Evolutionary conservation across 208 protist genomes (phyloP).

Genomic region (Porcisia hertigi): DNA sequence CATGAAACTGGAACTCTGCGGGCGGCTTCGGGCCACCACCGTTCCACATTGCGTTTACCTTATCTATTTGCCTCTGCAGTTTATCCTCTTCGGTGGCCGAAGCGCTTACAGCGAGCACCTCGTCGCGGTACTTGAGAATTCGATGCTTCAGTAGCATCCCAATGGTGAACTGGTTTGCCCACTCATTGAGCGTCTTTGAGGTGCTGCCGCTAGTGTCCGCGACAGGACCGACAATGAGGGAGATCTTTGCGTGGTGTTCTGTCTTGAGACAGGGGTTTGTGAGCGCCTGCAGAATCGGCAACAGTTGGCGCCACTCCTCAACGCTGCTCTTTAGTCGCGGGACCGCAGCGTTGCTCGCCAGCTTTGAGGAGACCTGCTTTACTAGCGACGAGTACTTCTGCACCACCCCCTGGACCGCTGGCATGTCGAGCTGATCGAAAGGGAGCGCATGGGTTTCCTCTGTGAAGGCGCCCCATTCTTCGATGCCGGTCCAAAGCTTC

Average conservation of each 20-base stretch:
- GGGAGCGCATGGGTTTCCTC: slow-evolving; percentile 55
- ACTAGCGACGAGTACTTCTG: slow-evolving; percentile 86
- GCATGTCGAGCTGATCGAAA: slow-evolving; percentile 81
- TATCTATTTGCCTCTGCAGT: slow-evolving; percentile 96
- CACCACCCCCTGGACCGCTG: slow-evolving; percentile 74
- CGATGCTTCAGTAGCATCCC: slow-evolving; percentile 88
- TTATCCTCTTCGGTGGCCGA: slow-evolving; percentile 96
- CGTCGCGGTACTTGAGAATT: slow-evolving; percentile 85
- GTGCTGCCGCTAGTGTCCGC: slow-evolving; percentile 50
- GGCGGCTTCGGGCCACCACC: slow-evolving; percentile 90
- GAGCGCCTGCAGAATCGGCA: slow-evolving; percentile 93
- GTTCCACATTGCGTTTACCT: slow-evolving; percentile 93
- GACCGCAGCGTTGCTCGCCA: slow-evolving; percentile 83
- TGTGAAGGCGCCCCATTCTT: slow-evolving; percentile 86
- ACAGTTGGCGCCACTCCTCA: slow-evolving; percentile 92
- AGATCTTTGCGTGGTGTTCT: slow-evolving; percentile 81
- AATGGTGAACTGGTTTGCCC: slow-evolving; percentile 85
- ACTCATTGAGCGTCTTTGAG: slow-evolving; percentile 75
- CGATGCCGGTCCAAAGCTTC: slow-evolving; percentile 81
- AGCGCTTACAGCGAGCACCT: slow-evolving; percentile 92
- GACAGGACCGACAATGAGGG: slow-evolving; percentile 70
- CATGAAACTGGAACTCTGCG: slow-evolving; percentile 93
- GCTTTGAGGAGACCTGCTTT: slow-evolving; percentile 91
- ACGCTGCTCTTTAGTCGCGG: slow-evolving; percentile 83
- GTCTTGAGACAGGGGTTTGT: slow-evolving; percentile 93